Evolutionary conservation across 805 yeast genomes (phyloP), one percentile per base, ranked within the genome.

Genomic region (Suhomyces pyralidae): DNA sequence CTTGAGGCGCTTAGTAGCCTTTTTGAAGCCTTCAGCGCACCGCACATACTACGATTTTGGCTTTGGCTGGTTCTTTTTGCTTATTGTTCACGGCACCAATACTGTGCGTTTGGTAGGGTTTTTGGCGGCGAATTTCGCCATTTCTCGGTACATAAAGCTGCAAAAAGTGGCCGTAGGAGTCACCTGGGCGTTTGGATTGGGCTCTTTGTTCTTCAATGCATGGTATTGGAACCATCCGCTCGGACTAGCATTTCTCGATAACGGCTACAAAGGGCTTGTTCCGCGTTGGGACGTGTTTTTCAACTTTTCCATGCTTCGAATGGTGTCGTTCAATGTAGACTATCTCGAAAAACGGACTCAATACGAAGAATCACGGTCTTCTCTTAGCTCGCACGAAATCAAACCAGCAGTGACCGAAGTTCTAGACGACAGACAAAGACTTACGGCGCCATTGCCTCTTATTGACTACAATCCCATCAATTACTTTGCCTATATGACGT

Each of bases 261-360:
- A 70, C 25, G 79, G 80, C 0, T 86, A 81, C 59, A 79, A 80
- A 46, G 97, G 98, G 0, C 79, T 92, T 12, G 85, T 94, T 55
- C 77, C 83, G 15, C 79, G 98, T 61, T 94, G 99, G 99, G 97
- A 94, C 65, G 97, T 94, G 3, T 90, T 88, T 61, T 94, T 84
- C 78, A 94, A 94, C 70, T 91, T 96, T 69, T 86, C 96, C 1
- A 72, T 93, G 54, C 77, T 94, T 50, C 80, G 97, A 62, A 82
- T 91, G 79, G 71, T 94, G 45, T 89, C 97, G 54, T 94, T 79
- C 68, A 88, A 89, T 57, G 65, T 89, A 56, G 99, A 94, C 69
- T 90, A 80, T 61, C 61, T 85, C 28, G 81, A 79, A 59, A 74
- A 74, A 48, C 57, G 60, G 34, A 40, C 54, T 52, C 43, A 47